These are phyloP conservation scores for Colletotrichum ledebouriae DNA, from an alignment of 2,329 filamentous ascomycete species.

Conservation along the genomic window DNA sequence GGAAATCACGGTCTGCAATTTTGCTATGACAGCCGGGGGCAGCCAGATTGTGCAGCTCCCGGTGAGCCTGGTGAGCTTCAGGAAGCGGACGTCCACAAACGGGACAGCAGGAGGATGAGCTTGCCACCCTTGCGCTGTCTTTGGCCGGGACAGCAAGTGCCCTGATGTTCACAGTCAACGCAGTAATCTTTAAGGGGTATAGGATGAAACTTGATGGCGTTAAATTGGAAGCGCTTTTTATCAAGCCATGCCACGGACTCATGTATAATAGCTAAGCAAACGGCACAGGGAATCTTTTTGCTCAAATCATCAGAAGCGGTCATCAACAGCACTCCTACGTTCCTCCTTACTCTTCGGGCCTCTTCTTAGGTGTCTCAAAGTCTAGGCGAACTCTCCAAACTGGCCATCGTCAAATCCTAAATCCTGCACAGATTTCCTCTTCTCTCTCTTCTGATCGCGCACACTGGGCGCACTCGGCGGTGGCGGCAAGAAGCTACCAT, in stretches of 20 bases:
- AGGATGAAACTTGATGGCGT: background rate
- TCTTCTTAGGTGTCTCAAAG: conserved; percentile 4
- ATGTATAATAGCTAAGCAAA: conserved; percentile 13
- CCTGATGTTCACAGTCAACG: background rate
- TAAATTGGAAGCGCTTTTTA: background rate
- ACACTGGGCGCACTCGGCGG: conserved; percentile 74
- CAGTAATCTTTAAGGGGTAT: background rate
- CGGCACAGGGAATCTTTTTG: conserved; percentile 23
- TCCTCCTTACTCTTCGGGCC: conserved; percentile 2
- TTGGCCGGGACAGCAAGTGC: conserved; percentile 45
- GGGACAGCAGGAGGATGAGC: conserved; percentile 50
- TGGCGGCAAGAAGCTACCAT: conserved; percentile 66
- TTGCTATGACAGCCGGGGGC: background rate
- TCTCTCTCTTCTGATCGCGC: conserved; percentile 71
- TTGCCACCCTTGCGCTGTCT: conserved; percentile 48
- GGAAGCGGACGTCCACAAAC: background rate
- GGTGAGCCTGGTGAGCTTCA: background rate
- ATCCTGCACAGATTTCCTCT: conserved; percentile 70
- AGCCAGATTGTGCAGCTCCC: background rate
- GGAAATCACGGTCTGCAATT: conserved; percentile 35
- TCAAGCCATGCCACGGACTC: conserved; percentile 3
- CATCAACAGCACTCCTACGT: background rate
- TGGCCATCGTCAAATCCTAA: conserved; percentile 89
- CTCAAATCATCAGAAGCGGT: conserved; percentile 16
- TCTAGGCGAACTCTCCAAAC: conserved; percentile 83